These are phyloP conservation scores for Litchi chinensis DNA, from an alignment of 345 rosid genomes.

Conservation along the genomic window DNA sequence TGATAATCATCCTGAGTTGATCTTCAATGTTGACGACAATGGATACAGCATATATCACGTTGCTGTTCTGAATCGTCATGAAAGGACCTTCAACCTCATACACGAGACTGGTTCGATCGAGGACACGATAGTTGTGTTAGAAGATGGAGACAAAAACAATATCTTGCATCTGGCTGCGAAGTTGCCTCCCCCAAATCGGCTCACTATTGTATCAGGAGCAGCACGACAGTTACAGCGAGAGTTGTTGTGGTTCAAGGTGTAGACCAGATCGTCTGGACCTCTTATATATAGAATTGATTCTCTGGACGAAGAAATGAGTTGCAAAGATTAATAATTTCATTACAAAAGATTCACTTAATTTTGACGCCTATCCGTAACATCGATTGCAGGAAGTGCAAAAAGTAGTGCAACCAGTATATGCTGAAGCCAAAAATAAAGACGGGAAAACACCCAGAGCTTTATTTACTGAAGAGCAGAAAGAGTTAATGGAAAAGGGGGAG, in stretches of 20 bases:
- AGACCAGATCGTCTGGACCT: no score
- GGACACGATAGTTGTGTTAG: constrained; percentile 14
- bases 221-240: constrained; percentile 28
- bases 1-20: neutral
- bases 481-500: neutral
- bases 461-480: no score
- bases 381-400: no score
- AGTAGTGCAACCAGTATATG: no score
- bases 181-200: constrained; percentile 18
- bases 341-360: no score
- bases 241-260: constrained; percentile 29
- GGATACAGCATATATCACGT: constrained; percentile 24
- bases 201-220: constrained; percentile 27
- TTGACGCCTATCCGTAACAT: no score
- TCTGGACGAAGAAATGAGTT: no score
- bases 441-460: no score
- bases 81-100: constrained; percentile 21
- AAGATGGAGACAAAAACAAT: constrained; percentile 11
- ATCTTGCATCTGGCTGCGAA: constrained; percentile 27
- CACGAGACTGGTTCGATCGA: constrained; percentile 13
- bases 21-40: neutral
- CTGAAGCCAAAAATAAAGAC: no score
- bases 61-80: constrained; percentile 22
- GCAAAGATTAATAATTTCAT: no score
- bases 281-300: no score